phyloP scores from a whole-genome alignment of 2,329 filamentous ascomycete genomes.

The Furcasterigmium sp. region DNA sequence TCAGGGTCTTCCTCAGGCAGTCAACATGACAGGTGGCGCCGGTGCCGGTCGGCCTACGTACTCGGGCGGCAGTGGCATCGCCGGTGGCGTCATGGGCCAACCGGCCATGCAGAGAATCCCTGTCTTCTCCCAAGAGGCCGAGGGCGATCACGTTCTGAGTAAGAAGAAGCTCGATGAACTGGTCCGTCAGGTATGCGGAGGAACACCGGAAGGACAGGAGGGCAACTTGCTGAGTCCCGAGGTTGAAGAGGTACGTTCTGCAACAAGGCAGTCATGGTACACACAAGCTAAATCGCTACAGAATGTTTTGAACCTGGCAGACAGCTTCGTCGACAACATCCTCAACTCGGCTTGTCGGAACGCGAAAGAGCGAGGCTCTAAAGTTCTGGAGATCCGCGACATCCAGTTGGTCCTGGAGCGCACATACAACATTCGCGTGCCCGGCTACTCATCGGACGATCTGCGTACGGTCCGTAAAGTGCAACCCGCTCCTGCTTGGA shows the following conservation, averaged over 20 bases:
- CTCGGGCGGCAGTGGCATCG: constrained; percentile 68
- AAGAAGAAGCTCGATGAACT: constrained; percentile 97
- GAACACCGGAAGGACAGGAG: constrained; percentile 65
- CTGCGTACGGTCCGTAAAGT: constrained; percentile 91
- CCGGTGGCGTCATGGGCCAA: constrained; percentile 80
- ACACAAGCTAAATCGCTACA: constrained; percentile 27
- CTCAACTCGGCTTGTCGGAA: constrained; percentile 83
- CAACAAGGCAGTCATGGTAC: neutral
- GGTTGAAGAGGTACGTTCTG: constrained; percentile 76
- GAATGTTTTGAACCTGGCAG: constrained; percentile 83
- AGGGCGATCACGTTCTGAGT: constrained; percentile 88
- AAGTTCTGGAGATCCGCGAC: constrained; percentile 83
- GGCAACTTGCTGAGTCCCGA: constrained; percentile 80
- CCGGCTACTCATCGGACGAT: constrained; percentile 91
- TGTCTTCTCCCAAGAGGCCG: constrained; percentile 81
- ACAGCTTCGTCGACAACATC: constrained; percentile 92
- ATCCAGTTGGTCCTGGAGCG: constrained; percentile 79
- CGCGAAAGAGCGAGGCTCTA: constrained; percentile 86
- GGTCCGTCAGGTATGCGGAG: constrained; percentile 87
- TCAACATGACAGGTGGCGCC: constrained; percentile 59
- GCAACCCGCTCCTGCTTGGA: constrained; percentile 83
- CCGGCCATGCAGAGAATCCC: constrained; percentile 79
- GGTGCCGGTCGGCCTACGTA: constrained; percentile 74
- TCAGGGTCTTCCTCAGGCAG: constrained; percentile 66
- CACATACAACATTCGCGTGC: constrained; percentile 86